phyloP scores from a whole-genome alignment of 768 basidiomycete genomes.

The Auricularia sp. region DNA sequence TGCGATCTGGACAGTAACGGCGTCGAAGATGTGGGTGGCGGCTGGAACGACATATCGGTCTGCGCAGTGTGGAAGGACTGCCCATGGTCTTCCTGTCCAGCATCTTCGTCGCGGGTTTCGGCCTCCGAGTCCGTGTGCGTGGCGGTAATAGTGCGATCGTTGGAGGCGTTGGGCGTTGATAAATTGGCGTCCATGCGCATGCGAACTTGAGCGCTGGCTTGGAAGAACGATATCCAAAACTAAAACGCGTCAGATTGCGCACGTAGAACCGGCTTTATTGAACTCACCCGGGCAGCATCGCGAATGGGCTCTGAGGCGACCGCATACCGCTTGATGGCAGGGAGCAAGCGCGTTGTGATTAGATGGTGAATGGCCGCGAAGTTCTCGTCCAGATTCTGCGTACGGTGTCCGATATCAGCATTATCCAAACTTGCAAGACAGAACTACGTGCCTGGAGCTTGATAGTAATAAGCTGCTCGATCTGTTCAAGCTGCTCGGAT shows the following conservation, averaged over 20 bases:
- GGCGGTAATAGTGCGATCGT: slow-evolving; percentile 11
- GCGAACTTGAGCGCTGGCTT: slow-evolving; percentile 81
- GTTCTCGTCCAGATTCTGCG: slow-evolving; percentile 83
- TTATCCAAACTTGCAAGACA: background rate
- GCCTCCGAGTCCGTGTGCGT: slow-evolving; percentile 20
- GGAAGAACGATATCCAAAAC: slow-evolving; percentile 98
- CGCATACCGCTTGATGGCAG: slow-evolving; percentile 83
- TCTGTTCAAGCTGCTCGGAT: slow-evolving; percentile 83
- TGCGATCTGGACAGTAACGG: slow-evolving; percentile 18
- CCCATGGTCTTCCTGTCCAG: slow-evolving; percentile 39
- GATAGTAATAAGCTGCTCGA: slow-evolving; percentile 89
- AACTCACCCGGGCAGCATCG: slow-evolving; percentile 78
- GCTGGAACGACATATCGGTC: slow-evolving; percentile 71
- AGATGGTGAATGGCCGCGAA: slow-evolving; percentile 84
- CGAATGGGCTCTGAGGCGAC: slow-evolving; percentile 79
- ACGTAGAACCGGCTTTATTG: background rate
- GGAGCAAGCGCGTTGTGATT: slow-evolving; percentile 70
- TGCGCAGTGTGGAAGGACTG: slow-evolving; percentile 66
- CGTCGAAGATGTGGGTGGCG: slow-evolving; percentile 39
- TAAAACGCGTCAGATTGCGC: slow-evolving; percentile 19
- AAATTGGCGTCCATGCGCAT: slow-evolving; percentile 67
- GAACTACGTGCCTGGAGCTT: slow-evolving; percentile 60
- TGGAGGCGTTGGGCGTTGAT: slow-evolving; percentile 38
- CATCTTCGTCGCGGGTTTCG: background rate
- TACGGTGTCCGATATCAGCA: slow-evolving; percentile 2